These are phyloP conservation scores for Saccharum hybrid DNA, from an alignment of 202 grass and related monocot species.

Conservation along the genomic window DNA sequence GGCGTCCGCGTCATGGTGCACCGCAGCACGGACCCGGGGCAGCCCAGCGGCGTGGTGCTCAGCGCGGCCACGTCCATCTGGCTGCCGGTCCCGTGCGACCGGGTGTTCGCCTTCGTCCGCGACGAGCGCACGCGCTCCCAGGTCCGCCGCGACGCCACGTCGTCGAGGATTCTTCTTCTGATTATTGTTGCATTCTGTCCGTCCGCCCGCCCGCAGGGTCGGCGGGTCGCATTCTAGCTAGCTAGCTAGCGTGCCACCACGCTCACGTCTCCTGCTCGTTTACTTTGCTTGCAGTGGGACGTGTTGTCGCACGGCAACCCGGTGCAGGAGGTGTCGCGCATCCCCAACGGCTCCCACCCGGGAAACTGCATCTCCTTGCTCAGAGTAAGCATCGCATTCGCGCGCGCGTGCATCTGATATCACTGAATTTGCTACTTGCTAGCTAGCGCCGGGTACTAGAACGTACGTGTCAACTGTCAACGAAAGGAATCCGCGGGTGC, in stretches of 20 bases:
- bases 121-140: constrained; percentile 75
- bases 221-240: neutral
- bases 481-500: neutral
- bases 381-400: constrained; percentile 49
- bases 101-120: constrained; percentile 72
- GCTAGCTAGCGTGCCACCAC: neutral
- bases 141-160: constrained; percentile 31
- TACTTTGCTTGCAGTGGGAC: constrained; percentile 65
- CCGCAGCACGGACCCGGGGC: constrained; percentile 64
- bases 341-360: constrained; percentile 64
- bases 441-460: neutral
- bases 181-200: neutral
- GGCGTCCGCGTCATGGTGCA: constrained; percentile 78
- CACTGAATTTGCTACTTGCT: neutral
- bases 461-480: neutral
- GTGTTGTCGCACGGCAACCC: constrained; percentile 75
- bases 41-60: constrained; percentile 79
- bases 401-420: neutral
- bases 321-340: constrained; percentile 75
- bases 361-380: constrained; percentile 86
- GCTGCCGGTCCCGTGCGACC: constrained; percentile 64
- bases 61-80: constrained; percentile 80
- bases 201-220: too few species aligned
- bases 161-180: neutral
- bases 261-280: too few species aligned